Base-by-base conservation (phyloP, 2,329 filamentous ascomycete species). In the Epichloe uncinata region DNA sequence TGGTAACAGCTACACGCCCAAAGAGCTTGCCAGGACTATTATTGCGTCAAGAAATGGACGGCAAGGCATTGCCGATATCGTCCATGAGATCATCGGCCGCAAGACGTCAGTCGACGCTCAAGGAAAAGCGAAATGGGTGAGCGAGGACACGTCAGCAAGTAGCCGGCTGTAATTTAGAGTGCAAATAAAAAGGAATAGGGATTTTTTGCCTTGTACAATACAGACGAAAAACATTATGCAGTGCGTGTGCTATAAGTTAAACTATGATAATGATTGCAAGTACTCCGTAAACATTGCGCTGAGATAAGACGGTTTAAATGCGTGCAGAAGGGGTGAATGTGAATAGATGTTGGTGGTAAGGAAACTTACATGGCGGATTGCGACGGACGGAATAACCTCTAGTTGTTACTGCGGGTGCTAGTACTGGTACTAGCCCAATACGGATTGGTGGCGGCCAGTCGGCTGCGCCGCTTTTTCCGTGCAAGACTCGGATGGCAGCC, bases 21-120 rank as follows among this genome's bases (percentile, higher is more conserved):
- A 74, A 53, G 73, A 85, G 64, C 75, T 90, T 52, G 66, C 85
- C 35, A 70, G 76, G 18, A 72, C 81, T 57, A 78, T 94, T 41
- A 65, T 87, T 37, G 68, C 72, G 44, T 72, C 66, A 57, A 77
- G 73, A 60, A 72, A 74, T 20, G 73, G 77, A 50, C 84, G 87
- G 65, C 81, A 85, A 58, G 86, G 86, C 42, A 78, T 88, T 40
- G 71, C 70, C 56, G 74, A 79, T 61, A 79, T 90, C 51, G 81
- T 87, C 4, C 60, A 72, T 47, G 86, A 90, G 63, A 81, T 90
- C 30, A 57, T 89, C 55, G 61, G 63, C 26, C 75, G 85, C 60
- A 85, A 81, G 65, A 83, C 81, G 9, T 65, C 56, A 33, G 61
- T 63, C n/a, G 67, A 70, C 35, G 61, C 62, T 11, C 58, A 73